Evolutionary conservation across 768 basidiomycete genomes (phyloP).

Genomic region (Suillus decipiens): DNA sequence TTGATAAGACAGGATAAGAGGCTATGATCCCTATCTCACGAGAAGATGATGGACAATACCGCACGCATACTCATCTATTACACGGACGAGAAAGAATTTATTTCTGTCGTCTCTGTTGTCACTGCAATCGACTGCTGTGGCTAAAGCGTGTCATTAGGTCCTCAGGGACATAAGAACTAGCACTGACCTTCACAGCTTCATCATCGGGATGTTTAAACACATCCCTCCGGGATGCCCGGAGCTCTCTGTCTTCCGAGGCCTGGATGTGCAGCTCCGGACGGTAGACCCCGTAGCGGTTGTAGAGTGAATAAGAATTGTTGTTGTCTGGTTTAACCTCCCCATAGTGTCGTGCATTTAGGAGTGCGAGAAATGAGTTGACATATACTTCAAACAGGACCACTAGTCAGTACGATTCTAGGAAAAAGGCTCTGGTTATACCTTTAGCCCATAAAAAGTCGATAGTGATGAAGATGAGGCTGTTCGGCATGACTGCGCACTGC

Average conservation of each 20-base stretch:
- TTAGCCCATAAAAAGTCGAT: no score
- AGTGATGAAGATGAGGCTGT: no score
- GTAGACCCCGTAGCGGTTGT: not conserved
- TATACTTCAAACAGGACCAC: not conserved
- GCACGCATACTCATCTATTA: not conserved
- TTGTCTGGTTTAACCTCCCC: not conserved
- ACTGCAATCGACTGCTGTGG: not conserved
- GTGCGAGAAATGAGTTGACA: conserved; percentile 1
- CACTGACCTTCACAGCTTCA: not conserved
- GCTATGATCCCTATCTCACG: no score
- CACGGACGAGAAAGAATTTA: not conserved
- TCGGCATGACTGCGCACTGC: no score
- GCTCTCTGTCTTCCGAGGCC: not conserved
- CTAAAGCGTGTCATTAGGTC: not conserved
- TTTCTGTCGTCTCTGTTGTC: not conserved
- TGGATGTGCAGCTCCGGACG: not conserved
- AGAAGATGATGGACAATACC: no score
- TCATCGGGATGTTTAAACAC: not conserved
- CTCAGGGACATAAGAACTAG: not conserved
- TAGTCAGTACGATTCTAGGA: not conserved
- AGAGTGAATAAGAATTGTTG: not conserved
- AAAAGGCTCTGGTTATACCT: not conserved
- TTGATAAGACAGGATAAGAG: no score
- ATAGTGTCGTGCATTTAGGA: not conserved
- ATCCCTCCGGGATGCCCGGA: not conserved